Evolutionary conservation across 1,139 yeast genomes (phyloP).

Genomic region (Suhomyces terraborum): DNA sequence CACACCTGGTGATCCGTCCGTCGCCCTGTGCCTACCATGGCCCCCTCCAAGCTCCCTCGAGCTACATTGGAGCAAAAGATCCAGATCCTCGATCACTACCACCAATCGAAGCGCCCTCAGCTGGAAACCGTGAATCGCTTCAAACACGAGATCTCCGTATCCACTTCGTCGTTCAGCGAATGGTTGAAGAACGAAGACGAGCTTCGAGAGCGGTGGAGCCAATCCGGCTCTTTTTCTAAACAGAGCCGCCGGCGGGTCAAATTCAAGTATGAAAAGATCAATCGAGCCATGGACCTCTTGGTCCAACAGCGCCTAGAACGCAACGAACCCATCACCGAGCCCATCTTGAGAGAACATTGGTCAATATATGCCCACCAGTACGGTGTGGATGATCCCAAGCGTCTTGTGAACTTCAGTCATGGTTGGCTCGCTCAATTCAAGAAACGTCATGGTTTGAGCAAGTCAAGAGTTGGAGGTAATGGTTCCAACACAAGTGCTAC

Average conservation of each 20-base stretch:
- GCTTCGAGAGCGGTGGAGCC: slow-evolving; percentile 43
- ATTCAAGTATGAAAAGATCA: slow-evolving; percentile 58
- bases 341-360: slow-evolving; percentile 59
- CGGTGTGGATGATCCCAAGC: slow-evolving; percentile 62
- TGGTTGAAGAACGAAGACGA: slow-evolving; percentile 60
- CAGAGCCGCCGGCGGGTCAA: slow-evolving; percentile 50
- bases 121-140: slow-evolving; percentile 58
- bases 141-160: slow-evolving; percentile 50
- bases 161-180: slow-evolving; percentile 60
- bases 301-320: slow-evolving; percentile 48
- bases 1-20: not conserved
- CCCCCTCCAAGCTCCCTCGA: slow-evolving; percentile 44
- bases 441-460: slow-evolving; percentile 56
- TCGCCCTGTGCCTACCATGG: slow-evolving; percentile 12
- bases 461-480: slow-evolving; percentile 35
- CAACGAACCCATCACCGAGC: slow-evolving; percentile 54
- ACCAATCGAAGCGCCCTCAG: slow-evolving; percentile 52
- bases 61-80: slow-evolving; percentile 62
- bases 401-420: slow-evolving; percentile 55
- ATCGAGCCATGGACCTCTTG: slow-evolving; percentile 56
- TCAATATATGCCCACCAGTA: slow-evolving; percentile 53
- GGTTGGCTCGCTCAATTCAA: slow-evolving; percentile 66
- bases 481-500: not conserved
- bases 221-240: slow-evolving; percentile 41
- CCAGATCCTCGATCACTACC: slow-evolving; percentile 54